These are phyloP conservation scores for Oryza meyeriana DNA, from an alignment of 176 grass and related monocot genomes.

Conservation along the genomic window DNA sequence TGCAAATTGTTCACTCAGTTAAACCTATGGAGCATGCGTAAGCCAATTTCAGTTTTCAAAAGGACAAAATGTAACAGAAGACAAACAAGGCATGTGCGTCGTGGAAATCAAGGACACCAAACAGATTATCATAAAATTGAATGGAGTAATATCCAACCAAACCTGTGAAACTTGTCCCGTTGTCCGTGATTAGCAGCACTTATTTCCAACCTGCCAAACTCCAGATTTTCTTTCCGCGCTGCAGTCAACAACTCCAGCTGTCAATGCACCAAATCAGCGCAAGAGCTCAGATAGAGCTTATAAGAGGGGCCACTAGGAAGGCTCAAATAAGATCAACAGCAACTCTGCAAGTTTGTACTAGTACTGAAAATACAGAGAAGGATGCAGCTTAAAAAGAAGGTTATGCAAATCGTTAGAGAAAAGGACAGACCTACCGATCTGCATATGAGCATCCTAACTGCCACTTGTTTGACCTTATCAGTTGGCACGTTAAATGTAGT, in stretches of 20 bases:
- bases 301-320: not conserved
- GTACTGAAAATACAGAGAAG: not conserved
- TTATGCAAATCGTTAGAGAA: not conserved
- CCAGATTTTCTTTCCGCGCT: not conserved
- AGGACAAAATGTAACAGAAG: not conserved
- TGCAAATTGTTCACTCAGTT: not conserved
- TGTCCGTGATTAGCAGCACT: not conserved
- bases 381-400: not conserved
- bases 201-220: slow-evolving; percentile 40
- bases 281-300: not conserved
- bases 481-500: not conserved
- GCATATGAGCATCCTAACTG: not conserved
- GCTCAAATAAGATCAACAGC: not conserved
- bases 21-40: not conserved
- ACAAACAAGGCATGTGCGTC: not conserved
- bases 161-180: not conserved
- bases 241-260: slow-evolving; percentile 25
- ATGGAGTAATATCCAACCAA: not conserved
- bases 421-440: not conserved
- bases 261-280: not conserved
- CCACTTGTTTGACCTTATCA: not conserved
- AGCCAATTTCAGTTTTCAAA: not conserved
- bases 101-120: not conserved
- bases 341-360: not conserved
- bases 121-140: not conserved